These are phyloP conservation scores for Linnemannia schmuckeri DNA, from an alignment of 192 early-diverging fungal species.

Conservation along the genomic window DNA sequence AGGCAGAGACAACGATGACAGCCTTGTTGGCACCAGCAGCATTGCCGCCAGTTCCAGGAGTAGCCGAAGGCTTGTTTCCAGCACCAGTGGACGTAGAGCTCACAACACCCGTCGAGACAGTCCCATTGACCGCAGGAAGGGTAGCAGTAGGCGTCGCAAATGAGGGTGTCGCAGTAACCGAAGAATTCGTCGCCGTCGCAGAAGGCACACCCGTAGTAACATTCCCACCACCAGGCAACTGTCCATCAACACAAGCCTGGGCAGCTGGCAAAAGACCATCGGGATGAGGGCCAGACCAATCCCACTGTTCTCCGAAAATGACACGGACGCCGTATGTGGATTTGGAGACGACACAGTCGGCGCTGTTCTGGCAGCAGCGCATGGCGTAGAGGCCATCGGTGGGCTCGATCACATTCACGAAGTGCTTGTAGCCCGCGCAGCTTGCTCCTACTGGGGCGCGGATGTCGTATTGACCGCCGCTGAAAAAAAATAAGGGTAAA, in stretches of 20 bases:
- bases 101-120: not conserved
- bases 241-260: conserved; percentile 23
- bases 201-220: not conserved
- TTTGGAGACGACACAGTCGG: conserved; percentile 27
- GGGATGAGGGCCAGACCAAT: conserved; percentile 39
- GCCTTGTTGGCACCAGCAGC: conserved; percentile 9
- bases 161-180: not conserved
- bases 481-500: not conserved
- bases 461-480: conserved; percentile 27
- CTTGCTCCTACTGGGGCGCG: conserved; percentile 48
- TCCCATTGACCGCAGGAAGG: not conserved
- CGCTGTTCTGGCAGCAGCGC: conserved; percentile 58
- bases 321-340: conserved; percentile 24
- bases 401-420: conserved; percentile 64
- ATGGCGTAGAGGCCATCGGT: conserved; percentile 57
- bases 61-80: not conserved
- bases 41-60: not conserved
- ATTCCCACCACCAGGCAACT: not conserved
- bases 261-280: conserved; percentile 41
- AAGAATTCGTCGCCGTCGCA: not conserved
- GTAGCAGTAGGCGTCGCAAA: not conserved
- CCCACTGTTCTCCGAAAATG: conserved; percentile 42
- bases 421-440: conserved; percentile 56
- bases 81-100: not conserved
- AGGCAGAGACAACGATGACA: conserved; percentile 14